Evolutionary conservation across 1,284 basidiomycete genomes (phyloP), one percentile per base, ranked within the genome.

Genomic region (Rhodotorula sp.): DNA sequence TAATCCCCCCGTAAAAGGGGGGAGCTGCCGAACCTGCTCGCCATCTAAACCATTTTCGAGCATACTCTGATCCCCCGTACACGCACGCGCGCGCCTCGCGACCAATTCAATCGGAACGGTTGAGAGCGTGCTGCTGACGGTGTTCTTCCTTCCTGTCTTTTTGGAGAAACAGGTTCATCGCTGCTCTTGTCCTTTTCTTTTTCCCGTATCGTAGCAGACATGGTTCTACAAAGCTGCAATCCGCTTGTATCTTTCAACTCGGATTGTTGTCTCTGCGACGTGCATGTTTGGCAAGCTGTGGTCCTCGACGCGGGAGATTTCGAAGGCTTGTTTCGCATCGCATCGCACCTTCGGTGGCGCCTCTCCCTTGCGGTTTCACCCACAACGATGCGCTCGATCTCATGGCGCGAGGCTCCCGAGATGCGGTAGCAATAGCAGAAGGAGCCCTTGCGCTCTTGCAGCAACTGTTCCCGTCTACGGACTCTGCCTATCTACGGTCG

Each of bases 11-110:
- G 12, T 34, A 15, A 14, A 26, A 18, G 29, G 51, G 21, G 64
- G 26, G 15, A 52, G 34, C 61, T 72, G 70, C 68, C 65, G 70
- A 68, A 75, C 62, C 61, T 60, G 73, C 70, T 72, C 73, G 73
- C 73, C 73, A 68, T 67, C 66, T 70, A 75, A 75, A 69, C 70
- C 60, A 39, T 43, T 66, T 18, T 65, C 73, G 73, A 72, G 70
- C 73, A 69, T 34, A 75, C 59, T 75, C 73, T 71, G 70, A 75
- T 75, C 72, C 69, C 73, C 73, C 65, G 34, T 7, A 26, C 23
- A 26, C n/a, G n/a, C 23, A 26, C 52, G n/a, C 52, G 15, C 18
- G 6, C 18, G 48, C 48, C 48, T 16, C 21, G 48, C 48, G 48
- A 5, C 18, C 48, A 23, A 23, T 51, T 10, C 49, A 23, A 49